Percentiles rank a stretch among this genome's conserved stretches.
phyloP scores from a whole-genome alignment of 2,329 filamentous ascomycete species.

The Pseudogymnoascus verrucosus region DNA sequence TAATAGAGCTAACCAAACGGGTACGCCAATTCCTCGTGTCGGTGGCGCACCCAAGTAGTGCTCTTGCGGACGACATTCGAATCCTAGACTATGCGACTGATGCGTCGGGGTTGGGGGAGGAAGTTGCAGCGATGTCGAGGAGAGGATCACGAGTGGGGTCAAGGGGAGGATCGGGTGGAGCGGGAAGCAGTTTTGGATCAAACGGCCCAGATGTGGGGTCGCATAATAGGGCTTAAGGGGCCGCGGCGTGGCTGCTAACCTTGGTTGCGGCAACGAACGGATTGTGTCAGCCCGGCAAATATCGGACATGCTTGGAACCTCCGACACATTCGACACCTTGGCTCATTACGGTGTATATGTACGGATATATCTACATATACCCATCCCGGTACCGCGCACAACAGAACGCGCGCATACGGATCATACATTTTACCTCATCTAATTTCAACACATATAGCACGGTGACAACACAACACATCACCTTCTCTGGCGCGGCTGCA shows the following conservation, averaged over 20 bases:
- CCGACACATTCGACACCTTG: neutral
- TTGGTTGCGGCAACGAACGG: neutral
- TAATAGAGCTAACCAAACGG: slow-evolving; percentile 56
- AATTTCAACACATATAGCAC: neutral
- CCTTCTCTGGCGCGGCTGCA: neutral
- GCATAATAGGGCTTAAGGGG: neutral
- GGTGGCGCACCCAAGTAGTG: slow-evolving; percentile 65
- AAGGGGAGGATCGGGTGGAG: neutral
- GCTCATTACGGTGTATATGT: neutral
- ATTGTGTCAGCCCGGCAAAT: neutral
- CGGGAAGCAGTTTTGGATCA: neutral
- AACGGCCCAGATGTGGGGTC: neutral
- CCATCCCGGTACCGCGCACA: neutral
- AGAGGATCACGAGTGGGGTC: neutral
- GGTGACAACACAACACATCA: slow-evolving; percentile 1
- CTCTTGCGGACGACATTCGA: slow-evolving; percentile 62
- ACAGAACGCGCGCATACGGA: neutral
- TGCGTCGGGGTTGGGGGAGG: slow-evolving; percentile 12
- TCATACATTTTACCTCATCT: neutral
- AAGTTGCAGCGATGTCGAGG: neutral
- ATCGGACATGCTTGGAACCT: neutral
- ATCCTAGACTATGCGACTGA: slow-evolving; percentile 48
- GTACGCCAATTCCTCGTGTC: slow-evolving; percentile 71
- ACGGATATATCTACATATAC: neutral
- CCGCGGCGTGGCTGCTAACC: neutral